Conservation (phyloP, 345 rosid species). For the Luvunga scandens region DNA sequence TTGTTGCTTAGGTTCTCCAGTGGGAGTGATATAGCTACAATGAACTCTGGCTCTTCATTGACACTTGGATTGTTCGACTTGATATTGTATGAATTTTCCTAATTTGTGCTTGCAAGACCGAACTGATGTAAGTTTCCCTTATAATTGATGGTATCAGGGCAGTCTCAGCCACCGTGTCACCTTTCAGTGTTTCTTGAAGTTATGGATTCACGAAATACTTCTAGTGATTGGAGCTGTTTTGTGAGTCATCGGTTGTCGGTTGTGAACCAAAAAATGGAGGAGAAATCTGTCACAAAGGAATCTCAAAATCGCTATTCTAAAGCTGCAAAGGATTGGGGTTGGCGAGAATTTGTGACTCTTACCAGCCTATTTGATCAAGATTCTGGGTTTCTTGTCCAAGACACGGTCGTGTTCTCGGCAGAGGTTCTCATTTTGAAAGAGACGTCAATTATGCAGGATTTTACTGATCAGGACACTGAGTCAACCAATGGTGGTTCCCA, state of each 20-base stretch:
- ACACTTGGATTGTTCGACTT: conserved; percentile 12
- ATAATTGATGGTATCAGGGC: conserved; percentile 87
- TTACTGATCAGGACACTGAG: conserved; percentile 56
- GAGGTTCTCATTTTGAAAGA: conserved; percentile 99
- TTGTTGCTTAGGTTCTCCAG: not conserved
- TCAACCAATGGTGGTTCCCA: conserved; percentile 39
- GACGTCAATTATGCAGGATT: conserved; percentile 80
- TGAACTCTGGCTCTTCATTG: not conserved
- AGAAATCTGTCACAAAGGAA: conserved; percentile 95
- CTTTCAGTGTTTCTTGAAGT: conserved; percentile 99
- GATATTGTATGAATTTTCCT: not conserved
- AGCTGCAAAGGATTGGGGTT: conserved; percentile 99
- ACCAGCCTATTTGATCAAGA: conserved; percentile 98
- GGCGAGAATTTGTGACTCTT: conserved; percentile 99
- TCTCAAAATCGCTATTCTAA: conserved; percentile 99
- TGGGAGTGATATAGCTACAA: not conserved
- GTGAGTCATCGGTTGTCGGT: conserved; percentile 97
- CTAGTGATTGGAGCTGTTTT: conserved; percentile 98
- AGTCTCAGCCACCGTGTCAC: conserved; percentile 99
- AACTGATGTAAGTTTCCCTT: conserved; percentile 38
- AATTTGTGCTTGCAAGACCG: conserved; percentile 17
- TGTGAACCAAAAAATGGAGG: conserved; percentile 85
- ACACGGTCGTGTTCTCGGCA: conserved; percentile 87
- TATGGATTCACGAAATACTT: conserved; percentile 89
- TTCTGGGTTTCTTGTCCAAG: conserved; percentile 97